Evolutionary conservation across 2,329 filamentous ascomycete genomes (phyloP).

Genomic region (Xylaria sp.): DNA sequence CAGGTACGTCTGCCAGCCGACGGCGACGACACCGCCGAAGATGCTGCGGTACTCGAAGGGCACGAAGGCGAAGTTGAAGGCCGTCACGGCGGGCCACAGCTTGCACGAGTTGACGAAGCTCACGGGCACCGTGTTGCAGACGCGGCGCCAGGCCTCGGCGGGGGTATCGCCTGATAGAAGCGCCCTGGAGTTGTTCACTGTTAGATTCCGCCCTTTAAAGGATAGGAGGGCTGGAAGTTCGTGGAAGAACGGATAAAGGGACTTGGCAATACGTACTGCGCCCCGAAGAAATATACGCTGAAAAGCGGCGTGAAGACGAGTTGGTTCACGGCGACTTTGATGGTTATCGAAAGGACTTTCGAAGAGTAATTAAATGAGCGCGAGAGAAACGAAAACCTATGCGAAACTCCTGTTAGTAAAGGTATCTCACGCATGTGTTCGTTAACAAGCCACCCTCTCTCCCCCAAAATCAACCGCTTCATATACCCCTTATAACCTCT

Average conservation of each 20-base stretch:
- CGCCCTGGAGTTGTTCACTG: conserved; percentile 53
- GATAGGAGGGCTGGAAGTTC: no score
- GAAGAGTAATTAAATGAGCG: conserved; percentile 86
- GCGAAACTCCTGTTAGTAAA: conserved; percentile 9
- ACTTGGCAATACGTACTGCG: conserved; percentile 60
- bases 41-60: conserved; percentile 81
- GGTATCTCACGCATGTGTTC: neutral
- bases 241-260: no score
- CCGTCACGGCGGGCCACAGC: conserved; percentile 88
- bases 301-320: conserved; percentile 83
- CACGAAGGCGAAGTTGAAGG: conserved; percentile 87
- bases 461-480: neutral
- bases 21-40: conserved; percentile 81
- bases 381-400: conserved; percentile 82
- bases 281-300: conserved; percentile 84
- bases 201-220: no score
- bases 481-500: neutral
- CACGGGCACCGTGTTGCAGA: conserved; percentile 79
- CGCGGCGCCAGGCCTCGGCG: conserved; percentile 73
- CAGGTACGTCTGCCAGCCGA: conserved; percentile 94
- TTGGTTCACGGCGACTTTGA: conserved; percentile 86
- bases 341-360: conserved; percentile 73
- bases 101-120: conserved; percentile 84
- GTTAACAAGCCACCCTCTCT: neutral
- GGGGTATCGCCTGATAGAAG: conserved; percentile 75